Evolutionary conservation across 352 stramenopile species (phyloP).

Genomic region (Pythium sp.): DNA sequence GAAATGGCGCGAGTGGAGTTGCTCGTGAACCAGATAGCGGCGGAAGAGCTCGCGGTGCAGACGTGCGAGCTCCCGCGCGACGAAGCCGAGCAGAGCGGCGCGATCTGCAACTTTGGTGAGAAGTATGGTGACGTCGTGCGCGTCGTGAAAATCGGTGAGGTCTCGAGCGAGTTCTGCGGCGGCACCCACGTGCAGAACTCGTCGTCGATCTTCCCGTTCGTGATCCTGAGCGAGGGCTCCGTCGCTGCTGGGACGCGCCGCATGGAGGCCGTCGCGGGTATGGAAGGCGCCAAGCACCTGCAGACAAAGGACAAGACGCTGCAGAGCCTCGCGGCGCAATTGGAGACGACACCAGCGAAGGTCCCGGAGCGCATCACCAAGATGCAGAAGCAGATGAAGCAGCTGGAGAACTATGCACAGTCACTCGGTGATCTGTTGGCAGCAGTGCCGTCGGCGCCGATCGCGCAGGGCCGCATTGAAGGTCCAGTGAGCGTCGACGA

Average conservation of each 20-base stretch:
- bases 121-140: slow-evolving; percentile 82
- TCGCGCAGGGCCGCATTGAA: slow-evolving; percentile 27
- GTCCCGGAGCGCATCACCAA: slow-evolving; percentile 61
- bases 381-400: slow-evolving; percentile 70
- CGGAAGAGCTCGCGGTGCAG: slow-evolving; percentile 32
- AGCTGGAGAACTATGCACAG: slow-evolving; percentile 50
- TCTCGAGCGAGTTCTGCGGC: slow-evolving; percentile 74
- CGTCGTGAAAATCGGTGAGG: slow-evolving; percentile 58
- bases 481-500: slow-evolving; percentile 11
- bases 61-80: slow-evolving; percentile 43
- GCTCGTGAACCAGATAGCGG: slow-evolving; percentile 57
- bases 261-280: slow-evolving; percentile 59
- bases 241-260: slow-evolving; percentile 76
- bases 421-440: slow-evolving; percentile 51
- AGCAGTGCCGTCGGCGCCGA: slow-evolving; percentile 33
- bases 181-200: slow-evolving; percentile 63
- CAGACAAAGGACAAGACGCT: slow-evolving; percentile 58
- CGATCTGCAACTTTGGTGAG: slow-evolving; percentile 80
- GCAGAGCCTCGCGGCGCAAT: slow-evolving; percentile 39
- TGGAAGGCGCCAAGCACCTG: slow-evolving; percentile 49
- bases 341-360: slow-evolving; percentile 64
- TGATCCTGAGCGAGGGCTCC: slow-evolving; percentile 70
- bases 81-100: slow-evolving; percentile 56
- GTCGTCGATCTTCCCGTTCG: slow-evolving; percentile 62
- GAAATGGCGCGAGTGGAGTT: slow-evolving; percentile 57